Evolutionary conservation across 83 land plant species (phyloP).

Genomic region (Thuja plicata): DNA sequence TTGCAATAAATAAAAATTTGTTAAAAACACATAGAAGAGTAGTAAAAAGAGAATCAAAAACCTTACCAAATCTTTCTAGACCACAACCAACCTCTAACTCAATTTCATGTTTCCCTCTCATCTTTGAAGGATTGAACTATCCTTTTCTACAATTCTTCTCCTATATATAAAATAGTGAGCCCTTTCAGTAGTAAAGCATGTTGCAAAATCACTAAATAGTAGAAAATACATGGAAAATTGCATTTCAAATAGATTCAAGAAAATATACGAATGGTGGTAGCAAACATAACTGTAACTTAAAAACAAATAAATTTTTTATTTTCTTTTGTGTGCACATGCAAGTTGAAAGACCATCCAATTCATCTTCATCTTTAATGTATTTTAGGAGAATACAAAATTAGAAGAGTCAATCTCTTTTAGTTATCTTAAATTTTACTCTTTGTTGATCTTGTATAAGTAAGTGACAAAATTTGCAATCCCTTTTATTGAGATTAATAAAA

Average conservation of each 20-base stretch:
- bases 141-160: slow-evolving; percentile 91
- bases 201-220: neutral
- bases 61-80: slow-evolving; percentile 85
- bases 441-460: too few species aligned
- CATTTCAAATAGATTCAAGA: neutral
- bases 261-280: neutral
- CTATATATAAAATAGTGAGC: slow-evolving; percentile 34
- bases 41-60: neutral
- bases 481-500: too few species aligned
- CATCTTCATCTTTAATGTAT: too few species aligned
- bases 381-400: too few species aligned
- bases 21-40: neutral
- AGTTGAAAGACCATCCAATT: too few species aligned
- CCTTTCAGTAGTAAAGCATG: neutral
- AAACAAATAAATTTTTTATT: neutral
- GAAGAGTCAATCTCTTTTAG: too few species aligned
- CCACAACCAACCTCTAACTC: slow-evolving; percentile 99
- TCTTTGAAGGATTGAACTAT: slow-evolving; percentile 64
- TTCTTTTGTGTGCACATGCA: too few species aligned
- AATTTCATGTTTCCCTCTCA: slow-evolving; percentile 87
- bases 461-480: too few species aligned
- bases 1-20: neutral
- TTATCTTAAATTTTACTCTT: too few species aligned
- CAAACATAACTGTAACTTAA: neutral
- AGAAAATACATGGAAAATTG: neutral